phyloP scores from a whole-genome alignment of 1,284 basidiomycete species.

The Golubevia pallescens region DNA sequence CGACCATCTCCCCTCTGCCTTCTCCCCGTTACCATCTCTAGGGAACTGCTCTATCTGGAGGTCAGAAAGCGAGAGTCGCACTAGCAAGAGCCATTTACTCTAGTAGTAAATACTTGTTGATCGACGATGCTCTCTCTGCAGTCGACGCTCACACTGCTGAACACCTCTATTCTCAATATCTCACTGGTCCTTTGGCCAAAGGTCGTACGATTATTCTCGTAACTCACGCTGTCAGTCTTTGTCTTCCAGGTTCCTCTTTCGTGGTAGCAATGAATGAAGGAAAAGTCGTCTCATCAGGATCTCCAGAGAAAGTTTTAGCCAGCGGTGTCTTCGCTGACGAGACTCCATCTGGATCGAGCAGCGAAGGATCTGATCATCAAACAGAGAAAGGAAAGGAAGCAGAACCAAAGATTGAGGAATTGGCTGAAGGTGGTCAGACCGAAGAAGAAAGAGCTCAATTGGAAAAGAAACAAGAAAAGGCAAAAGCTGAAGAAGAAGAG shows the following conservation, averaged over 20 bases:
- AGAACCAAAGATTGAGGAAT: conserved; percentile 40
- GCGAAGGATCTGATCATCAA: conserved; percentile 11
- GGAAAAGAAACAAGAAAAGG: conserved; percentile 32
- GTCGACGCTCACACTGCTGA: conserved; percentile 66
- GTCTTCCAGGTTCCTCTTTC: conserved; percentile 49
- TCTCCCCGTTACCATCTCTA: not conserved
- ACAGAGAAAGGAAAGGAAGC: not conserved
- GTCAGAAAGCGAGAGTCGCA: conserved; percentile 71
- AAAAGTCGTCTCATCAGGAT: conserved; percentile 43
- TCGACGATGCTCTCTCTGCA: conserved; percentile 66
- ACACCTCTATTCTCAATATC: conserved; percentile 25
- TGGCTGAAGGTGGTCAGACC: conserved; percentile 36
- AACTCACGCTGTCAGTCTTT: conserved; percentile 59
- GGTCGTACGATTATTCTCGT: conserved; percentile 27
- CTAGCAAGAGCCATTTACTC: conserved; percentile 65
- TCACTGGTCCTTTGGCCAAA: conserved; percentile 2
- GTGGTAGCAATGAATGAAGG: conserved; percentile 55
- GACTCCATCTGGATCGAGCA: conserved; percentile 20
- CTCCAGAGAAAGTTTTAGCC: conserved; percentile 27
- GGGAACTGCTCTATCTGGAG: conserved; percentile 75
- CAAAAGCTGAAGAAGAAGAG: conserved; percentile 30
- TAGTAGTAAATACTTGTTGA: conserved; percentile 61
- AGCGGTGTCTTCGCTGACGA: conserved; percentile 17
- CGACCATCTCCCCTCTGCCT: not conserved
- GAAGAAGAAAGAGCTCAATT: conserved; percentile 43